Evolutionary conservation across 2,329 filamentous ascomycete genomes (phyloP).

Genomic region (Curvularia sp.): DNA sequence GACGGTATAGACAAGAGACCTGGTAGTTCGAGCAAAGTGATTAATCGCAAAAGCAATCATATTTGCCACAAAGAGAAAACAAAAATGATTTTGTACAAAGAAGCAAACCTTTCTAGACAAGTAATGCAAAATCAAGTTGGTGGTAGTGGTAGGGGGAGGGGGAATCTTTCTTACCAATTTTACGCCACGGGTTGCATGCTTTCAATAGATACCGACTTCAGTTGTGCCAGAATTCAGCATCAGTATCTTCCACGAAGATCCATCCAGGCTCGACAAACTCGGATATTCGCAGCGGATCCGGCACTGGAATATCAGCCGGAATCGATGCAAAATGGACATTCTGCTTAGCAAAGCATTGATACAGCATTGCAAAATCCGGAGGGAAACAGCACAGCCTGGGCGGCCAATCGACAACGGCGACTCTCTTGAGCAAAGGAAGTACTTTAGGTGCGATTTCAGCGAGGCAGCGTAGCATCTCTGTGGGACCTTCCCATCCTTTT

Average conservation of each 20-base stretch:
- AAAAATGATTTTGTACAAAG: neutral
- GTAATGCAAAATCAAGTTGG: neutral
- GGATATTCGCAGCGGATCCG: slow-evolving; percentile 8
- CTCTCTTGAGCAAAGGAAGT: slow-evolving; percentile 8
- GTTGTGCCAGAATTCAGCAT: neutral
- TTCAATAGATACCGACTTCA: neutral
- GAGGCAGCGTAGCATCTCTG: slow-evolving; percentile 10
- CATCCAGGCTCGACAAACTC: slow-evolving; percentile 15
- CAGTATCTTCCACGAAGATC: slow-evolving; percentile 11
- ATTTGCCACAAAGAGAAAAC: neutral
- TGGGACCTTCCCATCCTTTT: slow-evolving; percentile 16
- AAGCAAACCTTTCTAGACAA: neutral
- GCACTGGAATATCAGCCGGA: slow-evolving; percentile 8
- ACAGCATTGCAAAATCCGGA: slow-evolving; percentile 10
- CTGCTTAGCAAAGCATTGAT: slow-evolving; percentile 7
- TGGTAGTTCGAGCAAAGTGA: slow-evolving; percentile 57
- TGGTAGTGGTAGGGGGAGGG: neutral
- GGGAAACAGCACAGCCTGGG: slow-evolving; percentile 11
- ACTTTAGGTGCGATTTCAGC: slow-evolving; percentile 6
- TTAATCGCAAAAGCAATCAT: neutral
- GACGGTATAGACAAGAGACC: slow-evolving; percentile 72
- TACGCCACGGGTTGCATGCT: neutral
- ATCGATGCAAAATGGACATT: slow-evolving; percentile 10
- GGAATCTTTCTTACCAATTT: neutral
- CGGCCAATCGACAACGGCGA: slow-evolving; percentile 13